Base-by-base conservation (phyloP, 116 monocot species). In the Dioscorea cayenensis region DNA sequence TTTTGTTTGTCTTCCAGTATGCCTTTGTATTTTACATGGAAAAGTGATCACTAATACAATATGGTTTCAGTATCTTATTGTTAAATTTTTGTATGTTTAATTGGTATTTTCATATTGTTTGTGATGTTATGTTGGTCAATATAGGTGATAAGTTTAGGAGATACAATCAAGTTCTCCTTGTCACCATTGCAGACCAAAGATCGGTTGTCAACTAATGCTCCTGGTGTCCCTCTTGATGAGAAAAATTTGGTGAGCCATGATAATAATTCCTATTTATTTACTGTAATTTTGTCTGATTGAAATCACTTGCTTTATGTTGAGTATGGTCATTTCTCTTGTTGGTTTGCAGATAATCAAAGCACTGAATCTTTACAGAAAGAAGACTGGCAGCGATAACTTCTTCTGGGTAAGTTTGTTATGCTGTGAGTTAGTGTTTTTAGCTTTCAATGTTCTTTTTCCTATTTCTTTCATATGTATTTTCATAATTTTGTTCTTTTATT, bases 121-220 rank as follows among this genome's bases (percentile, higher is more conserved):
- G 43, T 43, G 8, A 43, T 43, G 12, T 43, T 43, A 43, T 43
- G 43, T 43, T 43, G 43, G 43, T 8, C 43, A 43, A 18, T 75
- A 67, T 70, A 97, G 97, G 93, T 93, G 43, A 87, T 97, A 58
- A 97, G 93, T 69, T 76, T 97, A 75, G 97, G 97, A 66, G 97
- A 97, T 82, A 97, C 84, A 28, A 86, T 97, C 32, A 97, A 97
- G 66, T 97, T 97, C 78, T 93, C 97, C 22, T 86, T 93, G 64
- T 97, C 93, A 73, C 93, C 97, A 32, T 76, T 76, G 14, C 93
- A 90, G 73, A 86, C 71, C 11, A 83, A 71, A 67, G 97, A 97
- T 76, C 83, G 79, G 2, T 51, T 93, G 68, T 97, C 97, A 60
- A 83, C 93, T 27, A 97, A 93, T 82, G 90, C 78, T 4, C 66